Conservation (phyloP, 805 yeast genomes). For the Candida germanica region DNA sequence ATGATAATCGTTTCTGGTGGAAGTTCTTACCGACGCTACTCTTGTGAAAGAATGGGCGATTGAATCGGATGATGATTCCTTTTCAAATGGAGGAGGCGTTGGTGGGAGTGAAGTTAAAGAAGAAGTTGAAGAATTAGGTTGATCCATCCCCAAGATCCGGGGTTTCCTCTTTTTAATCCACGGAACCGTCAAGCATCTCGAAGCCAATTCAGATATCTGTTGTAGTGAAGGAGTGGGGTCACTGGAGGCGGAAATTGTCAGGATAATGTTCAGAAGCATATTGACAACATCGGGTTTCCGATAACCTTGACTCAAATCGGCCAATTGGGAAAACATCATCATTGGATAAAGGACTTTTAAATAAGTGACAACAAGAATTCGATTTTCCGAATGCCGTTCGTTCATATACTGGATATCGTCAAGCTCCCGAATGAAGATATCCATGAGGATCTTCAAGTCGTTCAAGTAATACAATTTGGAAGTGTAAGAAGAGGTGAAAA, state of each 20-base stretch:
- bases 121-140: conserved; percentile 13
- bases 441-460: conserved; percentile 80
- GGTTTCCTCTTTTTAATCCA: conserved; percentile 26
- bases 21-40: conserved; percentile 35
- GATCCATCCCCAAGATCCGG: background rate
- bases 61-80: conserved; percentile 16
- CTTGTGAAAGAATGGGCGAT: conserved; percentile 24
- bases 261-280: conserved; percentile 46
- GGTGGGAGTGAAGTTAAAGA: conserved; percentile 9
- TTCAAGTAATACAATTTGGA: conserved; percentile 73
- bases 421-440: conserved; percentile 77
- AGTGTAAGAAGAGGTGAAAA: conserved; percentile 65
- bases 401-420: conserved; percentile 59
- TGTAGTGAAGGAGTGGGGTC: conserved; percentile 13
- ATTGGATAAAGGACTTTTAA: conserved; percentile 73
- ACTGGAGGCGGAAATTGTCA: conserved; percentile 6
- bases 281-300: conserved; percentile 52
- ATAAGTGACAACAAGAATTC: conserved; percentile 46
- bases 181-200: conserved; percentile 29
- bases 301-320: conserved; percentile 48
- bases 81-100: background rate
- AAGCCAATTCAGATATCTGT: conserved; percentile 29
- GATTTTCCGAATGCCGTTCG: conserved; percentile 57
- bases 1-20: conserved; percentile 34
- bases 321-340: conserved; percentile 60